These are phyloP conservation scores for Starmerella apis DNA, from an alignment of 805 yeast species.

Conservation along the genomic window DNA sequence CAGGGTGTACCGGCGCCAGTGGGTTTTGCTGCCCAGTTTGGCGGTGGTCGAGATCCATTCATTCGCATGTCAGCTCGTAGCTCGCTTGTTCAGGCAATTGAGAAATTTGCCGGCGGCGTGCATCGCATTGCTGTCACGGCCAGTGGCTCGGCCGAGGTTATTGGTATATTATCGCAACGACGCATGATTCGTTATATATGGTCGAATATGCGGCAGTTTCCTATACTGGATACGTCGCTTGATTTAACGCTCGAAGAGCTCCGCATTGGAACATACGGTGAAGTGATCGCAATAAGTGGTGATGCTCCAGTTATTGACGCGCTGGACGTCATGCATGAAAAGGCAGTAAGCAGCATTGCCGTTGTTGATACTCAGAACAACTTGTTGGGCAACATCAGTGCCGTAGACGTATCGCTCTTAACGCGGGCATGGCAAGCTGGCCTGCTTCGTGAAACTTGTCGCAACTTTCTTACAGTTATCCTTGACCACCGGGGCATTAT, in stretches of 20 bases:
- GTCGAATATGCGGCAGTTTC: slow-evolving; percentile 86
- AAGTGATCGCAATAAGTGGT: slow-evolving; percentile 73
- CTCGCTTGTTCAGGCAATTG: slow-evolving; percentile 62
- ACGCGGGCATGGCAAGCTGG: slow-evolving; percentile 81
- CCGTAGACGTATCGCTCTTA: slow-evolving; percentile 84
- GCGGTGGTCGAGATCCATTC: slow-evolving; percentile 75
- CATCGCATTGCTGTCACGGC: slow-evolving; percentile 77
- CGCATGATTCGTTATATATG: slow-evolving; percentile 74
- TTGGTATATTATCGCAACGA: slow-evolving; percentile 85
- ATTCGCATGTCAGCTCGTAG: slow-evolving; percentile 55
- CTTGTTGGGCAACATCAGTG: slow-evolving; percentile 83
- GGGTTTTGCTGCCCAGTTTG: slow-evolving; percentile 68
- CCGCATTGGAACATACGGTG: slow-evolving; percentile 54
- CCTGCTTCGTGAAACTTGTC: slow-evolving; percentile 67
- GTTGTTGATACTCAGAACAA: slow-evolving; percentile 72
- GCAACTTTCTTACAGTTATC: slow-evolving; percentile 78
- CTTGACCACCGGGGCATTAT: slow-evolving; percentile 80
- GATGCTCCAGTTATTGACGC: slow-evolving; percentile 85
- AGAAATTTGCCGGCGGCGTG: slow-evolving; percentile 86
- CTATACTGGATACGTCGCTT: slow-evolving; percentile 57
- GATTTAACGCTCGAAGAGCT: slow-evolving; percentile 60
- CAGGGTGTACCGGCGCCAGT: slow-evolving; percentile 87
- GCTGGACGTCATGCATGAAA: slow-evolving; percentile 68
- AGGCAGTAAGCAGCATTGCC: slow-evolving; percentile 81
- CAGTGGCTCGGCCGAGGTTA: slow-evolving; percentile 41